A percentile compares a stretch with the other conserved stretches of the same genome.
These are phyloP conservation scores for Ambrosia trifida DNA, from an alignment of 129 eudicot genomes.

Conservation along the genomic window DNA sequence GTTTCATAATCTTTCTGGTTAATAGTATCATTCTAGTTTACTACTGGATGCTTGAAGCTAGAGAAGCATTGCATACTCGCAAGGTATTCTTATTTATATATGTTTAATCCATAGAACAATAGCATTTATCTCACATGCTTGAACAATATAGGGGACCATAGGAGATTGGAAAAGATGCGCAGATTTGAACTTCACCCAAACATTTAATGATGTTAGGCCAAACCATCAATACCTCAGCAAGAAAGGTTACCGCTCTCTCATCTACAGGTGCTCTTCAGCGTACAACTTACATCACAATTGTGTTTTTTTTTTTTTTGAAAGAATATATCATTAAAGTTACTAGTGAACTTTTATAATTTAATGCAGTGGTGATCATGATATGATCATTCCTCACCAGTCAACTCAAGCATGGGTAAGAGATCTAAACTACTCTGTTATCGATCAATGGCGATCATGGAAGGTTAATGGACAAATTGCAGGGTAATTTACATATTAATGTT, in stretches of 20 bases:
- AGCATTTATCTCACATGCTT: neutral
- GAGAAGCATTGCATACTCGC: constrained; percentile 47
- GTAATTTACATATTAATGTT: constrained; percentile 24
- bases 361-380: constrained; percentile 53
- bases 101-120: neutral
- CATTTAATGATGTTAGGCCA: constrained; percentile 27
- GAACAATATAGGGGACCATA: constrained; percentile 35
- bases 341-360: neutral
- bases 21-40: constrained; percentile 23
- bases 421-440: constrained; percentile 45
- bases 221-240: constrained; percentile 50
- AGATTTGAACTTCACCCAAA: constrained; percentile 1
- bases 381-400: constrained; percentile 40
- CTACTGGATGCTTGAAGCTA: constrained; percentile 40
- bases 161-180: constrained; percentile 45
- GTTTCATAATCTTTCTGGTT: constrained; percentile 22
- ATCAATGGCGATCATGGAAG: constrained; percentile 69
- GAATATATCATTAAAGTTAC: neutral
- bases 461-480: constrained; percentile 62
- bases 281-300: neutral
- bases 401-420: constrained; percentile 66
- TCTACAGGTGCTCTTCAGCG: constrained; percentile 44
- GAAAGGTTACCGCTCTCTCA: constrained; percentile 49
- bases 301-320: neutral
- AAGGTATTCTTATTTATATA: constrained; percentile 35